A percentile compares a stretch with the other conserved stretches of the same genome.
Conservation (phyloP, 257 asterid genomes). For the Nicotiana knightiana region DNA sequence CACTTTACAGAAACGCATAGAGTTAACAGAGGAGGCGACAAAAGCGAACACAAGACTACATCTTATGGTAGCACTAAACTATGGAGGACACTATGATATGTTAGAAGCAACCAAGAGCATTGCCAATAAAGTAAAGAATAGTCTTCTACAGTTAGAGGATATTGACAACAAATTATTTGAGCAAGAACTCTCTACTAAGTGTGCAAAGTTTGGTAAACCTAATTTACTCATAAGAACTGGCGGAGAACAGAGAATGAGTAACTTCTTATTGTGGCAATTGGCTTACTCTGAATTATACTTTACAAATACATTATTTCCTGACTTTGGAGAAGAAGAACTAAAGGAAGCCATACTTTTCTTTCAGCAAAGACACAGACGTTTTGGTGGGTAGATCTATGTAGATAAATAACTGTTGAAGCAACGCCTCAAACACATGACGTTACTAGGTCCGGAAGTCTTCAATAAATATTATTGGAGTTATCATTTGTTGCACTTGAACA, state of each 20-base stretch:
- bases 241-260: slow-evolving; percentile 33
- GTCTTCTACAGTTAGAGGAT: background rate
- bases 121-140: slow-evolving; percentile 17
- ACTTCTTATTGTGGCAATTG: slow-evolving; percentile 36
- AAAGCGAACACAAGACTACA: too few species aligned
- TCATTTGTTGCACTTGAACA: too few species aligned
- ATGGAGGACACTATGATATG: slow-evolving; percentile 27
- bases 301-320: slow-evolving; percentile 10
- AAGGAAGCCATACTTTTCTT: slow-evolving; percentile 9
- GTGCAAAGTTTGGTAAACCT: slow-evolving; percentile 14
- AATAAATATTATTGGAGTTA: too few species aligned
- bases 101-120: slow-evolving; percentile 19
- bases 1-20: too few species aligned
- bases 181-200: slow-evolving; percentile 9
- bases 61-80: slow-evolving; percentile 2
- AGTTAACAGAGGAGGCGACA: too few species aligned
- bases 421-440: too few species aligned
- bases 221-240: slow-evolving; percentile 30
- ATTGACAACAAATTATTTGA: background rate
- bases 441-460: too few species aligned
- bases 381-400: background rate
- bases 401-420: too few species aligned
- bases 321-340: slow-evolving; percentile 17
- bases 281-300: slow-evolving; percentile 26
- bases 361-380: slow-evolving; percentile 21